phyloP scores from a whole-genome alignment of 2,329 filamentous ascomycete genomes.

The Aspergillus vadensis region DNA sequence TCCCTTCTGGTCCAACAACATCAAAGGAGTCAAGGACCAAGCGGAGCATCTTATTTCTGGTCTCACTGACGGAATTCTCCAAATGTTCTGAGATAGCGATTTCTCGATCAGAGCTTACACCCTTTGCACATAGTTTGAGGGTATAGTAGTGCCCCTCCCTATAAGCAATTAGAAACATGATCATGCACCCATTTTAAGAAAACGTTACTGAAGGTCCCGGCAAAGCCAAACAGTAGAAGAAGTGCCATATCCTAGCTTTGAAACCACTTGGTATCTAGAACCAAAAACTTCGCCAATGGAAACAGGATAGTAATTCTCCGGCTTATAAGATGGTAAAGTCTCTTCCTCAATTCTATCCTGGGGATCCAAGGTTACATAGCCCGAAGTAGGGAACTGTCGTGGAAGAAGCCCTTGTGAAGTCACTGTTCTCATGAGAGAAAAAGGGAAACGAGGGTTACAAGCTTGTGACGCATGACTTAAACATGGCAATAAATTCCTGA shows the following conservation, averaged over 20 bases:
- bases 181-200: background rate
- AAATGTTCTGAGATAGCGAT: conserved; percentile 27
- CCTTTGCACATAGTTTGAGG: conserved; percentile 17
- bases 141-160: conserved; percentile 11
- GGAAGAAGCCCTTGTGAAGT: conserved; percentile 6
- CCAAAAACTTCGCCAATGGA: conserved; percentile 18
- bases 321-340: conserved; percentile 12
- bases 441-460: background rate
- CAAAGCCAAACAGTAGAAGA: conserved; percentile 28
- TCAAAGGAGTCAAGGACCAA: conserved; percentile 32
- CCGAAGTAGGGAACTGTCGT: conserved; percentile 14
- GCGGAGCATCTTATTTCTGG: conserved; percentile 26
- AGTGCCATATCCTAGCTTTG: conserved; percentile 28
- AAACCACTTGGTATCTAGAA: conserved; percentile 23
- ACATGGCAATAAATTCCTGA: background rate
- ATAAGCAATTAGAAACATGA: background rate
- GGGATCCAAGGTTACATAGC: conserved; percentile 14
- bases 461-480: background rate
- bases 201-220: conserved; percentile 20
- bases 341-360: conserved; percentile 18
- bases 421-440: background rate
- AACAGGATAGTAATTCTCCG: conserved; percentile 19
- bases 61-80: conserved; percentile 13
- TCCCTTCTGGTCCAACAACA: conserved; percentile 24
- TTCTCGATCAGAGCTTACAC: conserved; percentile 16